Base-by-base conservation (phyloP, 139 green algal species). In the Closterium sp. region DNA sequence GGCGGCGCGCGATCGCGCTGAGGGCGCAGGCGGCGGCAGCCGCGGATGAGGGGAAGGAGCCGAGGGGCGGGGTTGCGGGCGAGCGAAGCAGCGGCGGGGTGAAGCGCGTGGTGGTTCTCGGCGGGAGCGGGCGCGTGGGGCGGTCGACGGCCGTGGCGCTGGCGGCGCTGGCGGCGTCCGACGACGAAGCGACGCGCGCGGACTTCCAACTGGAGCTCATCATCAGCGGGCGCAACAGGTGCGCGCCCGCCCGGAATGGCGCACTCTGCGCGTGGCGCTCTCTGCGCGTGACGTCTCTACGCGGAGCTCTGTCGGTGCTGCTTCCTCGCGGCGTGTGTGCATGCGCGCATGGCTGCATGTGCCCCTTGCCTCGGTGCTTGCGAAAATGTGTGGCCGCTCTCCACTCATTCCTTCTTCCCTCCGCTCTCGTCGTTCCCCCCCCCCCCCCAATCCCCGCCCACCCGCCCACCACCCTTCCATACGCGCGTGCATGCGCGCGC, bases 81-180 rank as follows among this genome's bases (percentile, higher is more conserved):
- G 50, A 21, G 50, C 13, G 50, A 22, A 73, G 50, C 17, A 22
- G 50, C 17, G 10, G 50, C 1, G 50, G 50, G 10, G 50, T 73
- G 27, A 92, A 92, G 9, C 34, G 90, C 24, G 90, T 92, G 27
- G 70, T 92, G 32, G 45, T 92, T 0, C 24, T 92, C 4, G 90
- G 90, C 9, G 90, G 90, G n/a, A 92, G 70, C 42, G 90, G 90
- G 7, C 34, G 90, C 21, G n/a, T 92, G 45, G 90, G 90, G 31
- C 17, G 79, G 32, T 92, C 90, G 31, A 89, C 90, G 24, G 90
- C 70, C 31, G 62, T 73, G 34, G 86, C 79, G 32, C 86, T 92
- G 38, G 31, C 62, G 21, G 38, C 73, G 30, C 84, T 91, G 73
- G 10, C 22, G 34, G 22, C 32, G 24, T n/a, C 38, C 62, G 89